These are phyloP conservation scores for Yarrowia phangngaensis DNA, from an alignment of 805 yeast species.

Conservation along the genomic window DNA sequence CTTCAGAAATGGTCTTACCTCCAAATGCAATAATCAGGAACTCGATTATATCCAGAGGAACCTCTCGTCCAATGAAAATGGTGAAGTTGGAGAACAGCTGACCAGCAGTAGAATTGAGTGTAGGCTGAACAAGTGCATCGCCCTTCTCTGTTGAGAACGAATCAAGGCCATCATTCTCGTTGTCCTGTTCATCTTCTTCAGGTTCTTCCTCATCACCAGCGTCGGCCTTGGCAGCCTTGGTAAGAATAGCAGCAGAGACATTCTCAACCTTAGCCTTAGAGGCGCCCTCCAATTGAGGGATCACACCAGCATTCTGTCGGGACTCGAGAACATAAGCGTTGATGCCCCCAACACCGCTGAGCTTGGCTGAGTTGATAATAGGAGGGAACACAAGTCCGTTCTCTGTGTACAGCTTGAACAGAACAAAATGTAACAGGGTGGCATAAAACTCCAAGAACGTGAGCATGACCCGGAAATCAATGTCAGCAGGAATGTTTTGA, in stretches of 20 bases:
- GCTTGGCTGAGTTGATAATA: conserved; percentile 62
- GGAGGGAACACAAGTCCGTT: conserved; percentile 90
- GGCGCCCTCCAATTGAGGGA: conserved; percentile 38
- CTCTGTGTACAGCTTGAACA: conserved; percentile 81
- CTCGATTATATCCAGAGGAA: conserved; percentile 85
- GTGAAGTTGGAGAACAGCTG: conserved; percentile 67
- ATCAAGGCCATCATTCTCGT: conserved; percentile 56
- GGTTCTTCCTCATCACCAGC: conserved; percentile 37
- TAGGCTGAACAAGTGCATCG: conserved; percentile 61
- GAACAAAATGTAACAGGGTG: conserved; percentile 80
- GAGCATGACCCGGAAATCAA: conserved; percentile 94
- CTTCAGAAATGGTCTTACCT: conserved; percentile 79
- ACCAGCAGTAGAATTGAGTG: conserved; percentile 37
- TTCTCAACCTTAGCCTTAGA: conserved; percentile 35
- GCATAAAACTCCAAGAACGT: conserved; percentile 95
- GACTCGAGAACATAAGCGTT: conserved; percentile 73
- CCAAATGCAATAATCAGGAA: conserved; percentile 82
- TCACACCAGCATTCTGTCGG: conserved; percentile 27
- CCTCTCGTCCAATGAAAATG: conserved; percentile 92
- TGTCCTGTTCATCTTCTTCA: conserved; percentile 34
- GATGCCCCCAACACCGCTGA: conserved; percentile 87
- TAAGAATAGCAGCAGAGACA: conserved; percentile 31
- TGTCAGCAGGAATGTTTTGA: conserved; percentile 87
- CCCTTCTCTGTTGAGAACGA: conserved; percentile 57
- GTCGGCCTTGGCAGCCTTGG: conserved; percentile 41